Conservation (phyloP, 768 basidiomycete species). For the Termitomyces sp. region DNA sequence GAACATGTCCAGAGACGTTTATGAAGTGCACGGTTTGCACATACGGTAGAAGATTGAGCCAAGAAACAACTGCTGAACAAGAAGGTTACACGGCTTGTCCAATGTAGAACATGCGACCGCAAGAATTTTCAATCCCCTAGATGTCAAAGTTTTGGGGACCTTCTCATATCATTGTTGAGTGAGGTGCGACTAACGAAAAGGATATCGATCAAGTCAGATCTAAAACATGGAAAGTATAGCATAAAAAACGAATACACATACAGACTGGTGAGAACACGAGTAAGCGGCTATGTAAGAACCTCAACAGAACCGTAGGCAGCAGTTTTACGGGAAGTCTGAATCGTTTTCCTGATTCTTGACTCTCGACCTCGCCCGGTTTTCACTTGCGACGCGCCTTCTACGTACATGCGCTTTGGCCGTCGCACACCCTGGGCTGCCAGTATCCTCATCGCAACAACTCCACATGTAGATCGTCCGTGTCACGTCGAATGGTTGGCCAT, state of each 20-base stretch:
- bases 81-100: too few relatives aligned
- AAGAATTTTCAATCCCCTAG: neutral
- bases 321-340: neutral
- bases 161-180: neutral
- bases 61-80: too few relatives aligned
- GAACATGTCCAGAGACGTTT: too few relatives aligned
- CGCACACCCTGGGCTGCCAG: constrained; percentile 31
- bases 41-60: too few relatives aligned
- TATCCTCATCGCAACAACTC: constrained; percentile 43
- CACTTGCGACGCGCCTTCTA: neutral
- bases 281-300: neutral
- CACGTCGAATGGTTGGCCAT: constrained; percentile 24
- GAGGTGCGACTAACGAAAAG: too few relatives aligned
- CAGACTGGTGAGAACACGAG: neutral
- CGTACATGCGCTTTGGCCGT: constrained; percentile 12
- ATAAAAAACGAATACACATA: neutral
- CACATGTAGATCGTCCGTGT: constrained; percentile 36
- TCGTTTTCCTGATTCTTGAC: neutral
- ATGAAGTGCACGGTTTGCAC: too few relatives aligned
- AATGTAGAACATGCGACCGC: too few relatives aligned
- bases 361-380: neutral
- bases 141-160: neutral
- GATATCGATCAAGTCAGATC: too few relatives aligned
- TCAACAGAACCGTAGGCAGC: neutral
- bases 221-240: neutral